Conservation (phyloP, 2,329 filamentous ascomycete genomes). For the Aspergillus piperis region DNA sequence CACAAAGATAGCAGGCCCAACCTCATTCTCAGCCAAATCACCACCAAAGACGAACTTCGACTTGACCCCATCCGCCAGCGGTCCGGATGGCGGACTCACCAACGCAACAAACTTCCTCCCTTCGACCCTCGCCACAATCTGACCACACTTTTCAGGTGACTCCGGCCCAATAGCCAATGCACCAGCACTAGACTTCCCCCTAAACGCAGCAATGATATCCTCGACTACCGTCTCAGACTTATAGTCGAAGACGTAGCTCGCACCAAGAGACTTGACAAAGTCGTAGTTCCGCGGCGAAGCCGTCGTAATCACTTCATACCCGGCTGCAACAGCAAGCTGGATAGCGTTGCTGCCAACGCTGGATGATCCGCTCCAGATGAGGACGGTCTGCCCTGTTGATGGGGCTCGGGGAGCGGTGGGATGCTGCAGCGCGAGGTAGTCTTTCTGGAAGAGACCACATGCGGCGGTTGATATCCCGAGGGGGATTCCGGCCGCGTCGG, state of each 20-base stretch:
- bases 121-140: constrained; percentile 14
- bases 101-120: constrained; percentile 25
- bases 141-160: neutral
- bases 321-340: constrained; percentile 42
- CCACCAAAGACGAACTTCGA: constrained; percentile 28
- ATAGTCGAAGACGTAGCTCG: constrained; percentile 51
- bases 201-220: constrained; percentile 16
- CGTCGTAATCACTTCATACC: constrained; percentile 16
- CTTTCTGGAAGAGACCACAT: constrained; percentile 23
- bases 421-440: constrained; percentile 19
- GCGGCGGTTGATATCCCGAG: constrained; percentile 26
- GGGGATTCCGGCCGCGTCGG: constrained; percentile 23
- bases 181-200: constrained; percentile 11
- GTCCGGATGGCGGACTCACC: neutral
- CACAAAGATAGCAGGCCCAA: constrained; percentile 30
- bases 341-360: constrained; percentile 51
- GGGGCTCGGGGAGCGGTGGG: neutral
- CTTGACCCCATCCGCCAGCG: constrained; percentile 18
- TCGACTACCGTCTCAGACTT: constrained; percentile 21
- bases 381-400: neutral
- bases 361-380: constrained; percentile 17
- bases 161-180: constrained; percentile 8
- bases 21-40: constrained; percentile 26
- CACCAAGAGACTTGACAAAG: constrained; percentile 48
- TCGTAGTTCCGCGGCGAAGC: constrained; percentile 16